Conservation (phyloP, 192 early-diverging fungal genomes). For the Mortierella antarctica region DNA sequence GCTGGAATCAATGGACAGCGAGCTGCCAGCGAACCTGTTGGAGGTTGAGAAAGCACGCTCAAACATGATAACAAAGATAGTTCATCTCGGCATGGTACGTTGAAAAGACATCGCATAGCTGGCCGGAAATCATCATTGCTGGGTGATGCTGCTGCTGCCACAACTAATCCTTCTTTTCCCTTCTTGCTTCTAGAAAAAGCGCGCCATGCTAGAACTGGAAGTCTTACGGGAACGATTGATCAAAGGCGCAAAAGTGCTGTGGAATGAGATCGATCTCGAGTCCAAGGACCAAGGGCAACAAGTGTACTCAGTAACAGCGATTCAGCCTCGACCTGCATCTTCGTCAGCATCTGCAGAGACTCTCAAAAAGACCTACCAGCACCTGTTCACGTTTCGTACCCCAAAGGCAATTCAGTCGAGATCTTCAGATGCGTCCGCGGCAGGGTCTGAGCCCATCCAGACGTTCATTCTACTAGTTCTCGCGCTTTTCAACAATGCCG, state of each 20-base stretch:
- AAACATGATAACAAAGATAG: conserved; percentile 61
- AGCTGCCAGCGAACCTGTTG: conserved; percentile 14
- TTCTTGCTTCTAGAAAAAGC: conserved; percentile 49
- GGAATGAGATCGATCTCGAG: conserved; percentile 7
- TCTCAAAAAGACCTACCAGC: conserved; percentile 25
- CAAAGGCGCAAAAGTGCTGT: conserved; percentile 20
- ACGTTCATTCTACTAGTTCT: conserved; percentile 48
- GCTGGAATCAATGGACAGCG: conserved; percentile 13
- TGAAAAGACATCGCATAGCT: too few relatives aligned
- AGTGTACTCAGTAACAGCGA: neutral
- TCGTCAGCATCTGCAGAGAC: conserved; percentile 9
- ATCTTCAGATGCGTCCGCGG: neutral
- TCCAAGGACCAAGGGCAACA: neutral
- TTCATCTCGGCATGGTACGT: conserved; percentile 62
- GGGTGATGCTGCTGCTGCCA: neutral
- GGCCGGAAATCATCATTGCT: neutral
- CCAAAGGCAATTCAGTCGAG: conserved; percentile 3
- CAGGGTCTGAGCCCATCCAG: conserved; percentile 12
- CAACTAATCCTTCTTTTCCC: too few relatives aligned
- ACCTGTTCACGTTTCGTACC: conserved; percentile 30
- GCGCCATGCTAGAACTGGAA: conserved; percentile 57
- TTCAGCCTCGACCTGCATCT: neutral
- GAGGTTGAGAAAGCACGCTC: conserved; percentile 66
- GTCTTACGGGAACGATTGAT: conserved; percentile 52
- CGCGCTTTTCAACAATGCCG: conserved; percentile 54